Base-by-base conservation (phyloP, 495 filamentous ascomycete genomes). In the Venustampulla echinocandica region DNA sequence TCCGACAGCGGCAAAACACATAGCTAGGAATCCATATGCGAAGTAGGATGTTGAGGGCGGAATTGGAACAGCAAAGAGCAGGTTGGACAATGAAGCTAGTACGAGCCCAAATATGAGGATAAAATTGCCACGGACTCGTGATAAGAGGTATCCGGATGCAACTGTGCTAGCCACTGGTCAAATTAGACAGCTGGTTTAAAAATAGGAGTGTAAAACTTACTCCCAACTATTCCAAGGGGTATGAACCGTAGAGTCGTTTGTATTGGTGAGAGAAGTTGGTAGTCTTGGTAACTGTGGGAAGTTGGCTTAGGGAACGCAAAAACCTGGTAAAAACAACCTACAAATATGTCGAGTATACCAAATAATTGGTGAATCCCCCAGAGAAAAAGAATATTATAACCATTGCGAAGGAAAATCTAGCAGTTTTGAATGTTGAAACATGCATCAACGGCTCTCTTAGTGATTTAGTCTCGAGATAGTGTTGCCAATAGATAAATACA, bases 401-500 rank as follows among this genome's bases (percentile, higher is more conserved):
- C 67, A 80, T 76, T n/a, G 74, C 77, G 2, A 74, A 72, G 20
- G 69, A 71, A 55, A 81, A 80, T 3, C 61, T 58, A 19, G 55
- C 49, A 54, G 67, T 75, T 32, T 62, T 65, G 58, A 77, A 81
- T 17, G 74, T 64, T 25, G 71, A 74, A 1, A 80, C 61, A 53
- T 77, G 76, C 67, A 82, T 76, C 36, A 82, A 63, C 4, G 77
- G 79, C n/a, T 65, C 55, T 3, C 55, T 55, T 2, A 52, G 50
- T 14, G 55, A 65, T 10, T 59, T 63, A 9, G 18, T 20, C 48
- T 82, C 79, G 23, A 79, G 69, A 41, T 71, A 67, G 45, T 64
- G 65, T 52, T 89, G 80, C 82, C 83, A 87, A 27, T 68, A 59
- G 17, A 81, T 55, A 50, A 89, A 89, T 1, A 64, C 53, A 0